Conservation (phyloP, 2,329 filamentous ascomycete genomes). For the Clonostachys chloroleuca region DNA sequence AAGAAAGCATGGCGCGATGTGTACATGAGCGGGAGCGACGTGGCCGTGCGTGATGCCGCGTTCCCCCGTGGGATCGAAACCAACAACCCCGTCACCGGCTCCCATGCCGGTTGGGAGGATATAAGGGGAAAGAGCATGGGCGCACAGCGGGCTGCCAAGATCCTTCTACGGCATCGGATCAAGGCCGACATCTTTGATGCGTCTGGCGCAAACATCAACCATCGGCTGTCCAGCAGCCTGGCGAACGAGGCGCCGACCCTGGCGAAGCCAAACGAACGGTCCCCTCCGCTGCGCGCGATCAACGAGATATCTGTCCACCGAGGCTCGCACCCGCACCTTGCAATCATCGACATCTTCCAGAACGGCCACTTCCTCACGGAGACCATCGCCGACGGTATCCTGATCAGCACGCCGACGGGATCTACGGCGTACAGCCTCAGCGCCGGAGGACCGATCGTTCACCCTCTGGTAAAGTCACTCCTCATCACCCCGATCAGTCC, state of each 20-base stretch:
- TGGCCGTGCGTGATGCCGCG: conserved; percentile 38
- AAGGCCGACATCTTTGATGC: conserved; percentile 80
- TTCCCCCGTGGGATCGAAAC: conserved; percentile 21
- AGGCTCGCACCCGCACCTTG: conserved; percentile 83
- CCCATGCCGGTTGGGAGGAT: conserved; percentile 58
- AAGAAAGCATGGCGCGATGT: conserved; percentile 90
- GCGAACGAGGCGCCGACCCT: conserved; percentile 38
- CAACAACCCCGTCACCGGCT: conserved; percentile 7
- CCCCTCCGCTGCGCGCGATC: conserved; percentile 63
- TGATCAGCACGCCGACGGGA: conserved; percentile 89
- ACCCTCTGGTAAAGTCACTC: conserved; percentile 84
- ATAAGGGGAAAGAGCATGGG: conserved; percentile 81
- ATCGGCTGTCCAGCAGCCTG: conserved; percentile 37
- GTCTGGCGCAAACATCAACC: conserved; percentile 56
- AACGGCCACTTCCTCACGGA: conserved; percentile 88
- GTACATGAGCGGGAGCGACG: conserved; percentile 70
- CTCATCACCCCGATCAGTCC: conserved; percentile 94
- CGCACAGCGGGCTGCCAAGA: conserved; percentile 65
- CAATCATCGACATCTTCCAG: conserved; percentile 87
- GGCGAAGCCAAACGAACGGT: conserved; percentile 15
- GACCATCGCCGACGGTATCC: conserved; percentile 91
- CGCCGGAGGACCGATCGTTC: conserved; percentile 87
- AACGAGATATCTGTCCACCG: conserved; percentile 95
- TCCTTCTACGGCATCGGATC: conserved; percentile 81
- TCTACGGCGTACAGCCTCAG: conserved; percentile 95